These are phyloP conservation scores for Cyberlindnera veronae DNA, from an alignment of 805 yeast species.

Conservation along the genomic window DNA sequence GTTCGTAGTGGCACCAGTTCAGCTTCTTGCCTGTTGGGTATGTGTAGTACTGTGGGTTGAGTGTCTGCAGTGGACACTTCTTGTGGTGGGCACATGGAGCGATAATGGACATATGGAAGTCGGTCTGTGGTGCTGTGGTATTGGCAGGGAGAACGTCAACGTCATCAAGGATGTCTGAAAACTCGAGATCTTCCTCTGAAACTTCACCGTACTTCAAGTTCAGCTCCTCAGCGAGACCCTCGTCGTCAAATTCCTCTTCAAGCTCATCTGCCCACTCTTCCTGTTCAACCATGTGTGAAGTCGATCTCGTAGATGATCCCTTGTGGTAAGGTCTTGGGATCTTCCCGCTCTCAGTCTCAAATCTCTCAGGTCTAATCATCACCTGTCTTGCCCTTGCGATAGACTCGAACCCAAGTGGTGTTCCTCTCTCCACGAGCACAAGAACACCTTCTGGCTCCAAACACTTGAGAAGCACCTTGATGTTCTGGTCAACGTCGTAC, in stretches of 20 bases:
- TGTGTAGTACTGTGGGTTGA: conserved; percentile 63
- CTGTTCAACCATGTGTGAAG: conserved; percentile 18
- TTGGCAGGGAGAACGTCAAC: conserved; percentile 9
- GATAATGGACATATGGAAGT: conserved; percentile 56
- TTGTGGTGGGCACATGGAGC: conserved; percentile 94
- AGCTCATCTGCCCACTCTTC: conserved; percentile 12
- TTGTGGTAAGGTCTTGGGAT: conserved; percentile 66
- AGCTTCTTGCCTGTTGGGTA: conserved; percentile 55
- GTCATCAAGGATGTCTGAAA: conserved; percentile 35
- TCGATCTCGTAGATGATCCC: conserved; percentile 38
- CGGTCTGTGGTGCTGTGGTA: conserved; percentile 3
- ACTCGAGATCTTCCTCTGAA: conserved; percentile 41
- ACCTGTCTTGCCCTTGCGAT: conserved; percentile 89
- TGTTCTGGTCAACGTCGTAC: conserved; percentile 62
- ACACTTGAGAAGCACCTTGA: conserved; percentile 55
- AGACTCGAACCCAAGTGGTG: conserved; percentile 82
- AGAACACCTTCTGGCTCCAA: conserved; percentile 78
- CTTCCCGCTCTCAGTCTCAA: conserved; percentile 51
- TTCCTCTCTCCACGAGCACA: conserved; percentile 83
- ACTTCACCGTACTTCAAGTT: conserved; percentile 40
- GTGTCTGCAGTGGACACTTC: conserved; percentile 79
- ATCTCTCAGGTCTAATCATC: conserved; percentile 80
- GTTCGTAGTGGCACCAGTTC: conserved; percentile 72
- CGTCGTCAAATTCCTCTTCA: conserved; percentile 16
- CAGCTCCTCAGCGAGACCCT: conserved; percentile 32